Base-by-base conservation (phyloP, 306 rosid species). In the Erythrophleum fordii region DNA sequence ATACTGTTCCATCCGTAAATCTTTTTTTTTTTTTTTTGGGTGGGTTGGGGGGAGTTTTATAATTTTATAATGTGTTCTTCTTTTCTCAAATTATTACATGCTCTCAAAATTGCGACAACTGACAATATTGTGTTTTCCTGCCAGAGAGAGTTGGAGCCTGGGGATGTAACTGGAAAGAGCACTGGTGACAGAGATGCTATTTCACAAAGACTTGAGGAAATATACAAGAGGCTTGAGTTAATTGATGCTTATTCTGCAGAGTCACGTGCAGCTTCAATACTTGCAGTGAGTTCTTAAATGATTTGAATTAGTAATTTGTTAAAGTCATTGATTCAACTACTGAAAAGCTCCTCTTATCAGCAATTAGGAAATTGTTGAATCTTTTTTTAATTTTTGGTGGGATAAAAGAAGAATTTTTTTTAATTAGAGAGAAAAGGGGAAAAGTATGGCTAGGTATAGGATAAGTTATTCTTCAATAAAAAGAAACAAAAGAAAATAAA, bases 231-330 rank as follows among this genome's bases (percentile, higher is more conserved):
- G 83, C 98, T 95, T 71, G 96, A 93, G 83, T 84, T 82, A 48
- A 91, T 93, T 80, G 99, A 93, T 85, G 97, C 99, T 84, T 71
- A 95, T 87, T 83, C 99, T 79, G 97, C 98, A 7, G 99, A 91
- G 86, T 76, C 98, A 77, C 98, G 98, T 22, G 99, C 99, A 45
- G 99, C 98, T 71, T 84, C 99, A 23, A 95, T 95, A 82, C 96
- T 95, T 82, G 99, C 99, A 3, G 99, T 95, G 83, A 89, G 98
- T 87, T 80, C 51, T 68, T 25, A 22, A 28, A 46, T 82, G 76
- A 51, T 56, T 85, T 77, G 56, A 60, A 58, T 76, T 16, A 69
- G 77, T 45, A 66, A 49, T 80, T 73, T 52, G 51, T 65, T 77
- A 2, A 56, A 80, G 69, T 42, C 26, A 35, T 46, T 35, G 69